A percentile compares a stretch with the other conserved stretches of the same genome.
Conservation (phyloP, 495 filamentous ascomycete species). For the Neurospora sp. region DNA sequence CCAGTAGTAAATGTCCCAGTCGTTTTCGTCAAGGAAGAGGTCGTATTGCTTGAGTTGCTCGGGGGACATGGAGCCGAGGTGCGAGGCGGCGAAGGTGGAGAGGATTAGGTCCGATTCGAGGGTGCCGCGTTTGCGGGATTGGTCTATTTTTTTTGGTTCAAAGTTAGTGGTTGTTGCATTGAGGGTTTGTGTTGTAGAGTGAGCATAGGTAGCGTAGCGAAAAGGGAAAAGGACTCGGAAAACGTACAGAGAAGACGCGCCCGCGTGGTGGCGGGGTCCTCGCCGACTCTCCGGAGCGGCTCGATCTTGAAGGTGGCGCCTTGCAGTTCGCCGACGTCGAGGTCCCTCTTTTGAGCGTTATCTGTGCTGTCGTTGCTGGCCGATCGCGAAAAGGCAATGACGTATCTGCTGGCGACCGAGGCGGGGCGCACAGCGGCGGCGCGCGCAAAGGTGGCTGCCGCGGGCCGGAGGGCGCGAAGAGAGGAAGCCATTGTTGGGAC, state of each 20-base stretch:
- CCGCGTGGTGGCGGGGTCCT: conserved; percentile 72
- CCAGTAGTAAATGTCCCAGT: conserved; percentile 99
- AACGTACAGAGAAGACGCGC: conserved; percentile 82
- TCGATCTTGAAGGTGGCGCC: conserved; percentile 83
- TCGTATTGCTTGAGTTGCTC: conserved; percentile 78
- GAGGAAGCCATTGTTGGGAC: neutral
- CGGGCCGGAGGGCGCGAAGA: conserved; percentile 4
- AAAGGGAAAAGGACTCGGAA: neutral
- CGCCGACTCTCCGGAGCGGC: conserved; percentile 69
- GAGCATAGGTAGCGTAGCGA: neutral
- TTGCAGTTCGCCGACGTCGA: conserved; percentile 85
- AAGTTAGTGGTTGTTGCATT: conserved; percentile 2
- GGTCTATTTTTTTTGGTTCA: conserved; percentile 50
- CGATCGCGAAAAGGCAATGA: neutral
- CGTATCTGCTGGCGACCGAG: neutral
- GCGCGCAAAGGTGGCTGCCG: conserved; percentile 7
- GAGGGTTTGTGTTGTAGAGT: neutral
- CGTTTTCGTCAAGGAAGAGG: conserved; percentile 92
- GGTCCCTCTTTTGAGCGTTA: conserved; percentile 36
- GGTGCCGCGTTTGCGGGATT: conserved; percentile 92
- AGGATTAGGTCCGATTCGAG: conserved; percentile 93
- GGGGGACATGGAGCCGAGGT: conserved; percentile 62
- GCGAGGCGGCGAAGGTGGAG: conserved; percentile 80
- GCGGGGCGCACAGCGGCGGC: conserved; percentile 11
- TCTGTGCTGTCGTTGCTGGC: conserved; percentile 1